Conservation (phyloP, 768 basidiomycete species). For the Lactifluus pinguis region DNA sequence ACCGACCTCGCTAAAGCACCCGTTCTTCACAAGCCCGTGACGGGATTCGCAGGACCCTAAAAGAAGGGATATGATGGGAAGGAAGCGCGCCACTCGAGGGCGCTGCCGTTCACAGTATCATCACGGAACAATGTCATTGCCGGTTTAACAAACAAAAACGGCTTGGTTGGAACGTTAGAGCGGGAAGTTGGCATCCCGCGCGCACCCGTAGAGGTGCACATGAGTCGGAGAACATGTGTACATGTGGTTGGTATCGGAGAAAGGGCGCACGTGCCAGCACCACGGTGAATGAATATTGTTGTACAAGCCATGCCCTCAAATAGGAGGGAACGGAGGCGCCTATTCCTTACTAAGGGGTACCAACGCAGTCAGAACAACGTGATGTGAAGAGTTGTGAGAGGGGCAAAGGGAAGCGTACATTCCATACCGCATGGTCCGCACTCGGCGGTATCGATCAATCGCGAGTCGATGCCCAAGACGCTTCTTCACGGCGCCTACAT, state of each 20-base stretch:
- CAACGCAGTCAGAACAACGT: slow-evolving; percentile 11
- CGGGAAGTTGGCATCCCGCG: not conserved
- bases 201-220: not conserved
- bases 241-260: slow-evolving; percentile 9
- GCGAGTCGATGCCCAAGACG: slow-evolving; percentile 16
- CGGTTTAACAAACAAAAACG: not conserved
- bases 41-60: not conserved
- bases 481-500: slow-evolving; percentile 17
- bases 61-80: not conserved
- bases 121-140: not conserved
- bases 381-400: slow-evolving; percentile 6
- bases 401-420: slow-evolving; percentile 2
- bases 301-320: slow-evolving; percentile 10
- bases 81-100: not conserved
- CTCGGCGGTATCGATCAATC: slow-evolving; percentile 2
- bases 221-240: slow-evolving; percentile 8
- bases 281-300: slow-evolving; percentile 1
- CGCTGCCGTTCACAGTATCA: not conserved
- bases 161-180: not conserved
- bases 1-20: not conserved
- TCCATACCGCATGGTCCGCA: slow-evolving; percentile 11
- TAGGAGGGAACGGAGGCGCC: slow-evolving; percentile 10
- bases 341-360: slow-evolving; percentile 8
- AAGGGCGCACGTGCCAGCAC: not conserved
- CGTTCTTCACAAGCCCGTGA: not conserved